phyloP scores from a whole-genome alignment of 1,284 basidiomycete genomes.

The Puccinia triticina region DNA sequence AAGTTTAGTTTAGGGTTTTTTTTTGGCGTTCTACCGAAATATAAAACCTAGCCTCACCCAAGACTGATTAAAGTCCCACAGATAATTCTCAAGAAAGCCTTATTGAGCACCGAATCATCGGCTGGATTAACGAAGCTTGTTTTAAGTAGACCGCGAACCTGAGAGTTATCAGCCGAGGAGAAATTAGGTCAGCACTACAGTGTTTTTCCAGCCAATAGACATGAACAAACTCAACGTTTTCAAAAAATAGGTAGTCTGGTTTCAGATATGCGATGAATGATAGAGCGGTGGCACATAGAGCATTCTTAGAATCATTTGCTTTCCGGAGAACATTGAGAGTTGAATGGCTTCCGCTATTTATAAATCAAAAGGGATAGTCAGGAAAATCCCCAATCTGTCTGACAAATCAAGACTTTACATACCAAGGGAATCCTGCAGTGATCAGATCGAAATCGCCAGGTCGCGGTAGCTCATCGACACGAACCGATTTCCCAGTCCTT shows the following conservation, averaged over 20 bases:
- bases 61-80: constrained; percentile 31
- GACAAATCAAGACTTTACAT: neutral
- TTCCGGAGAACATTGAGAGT: constrained; percentile 36
- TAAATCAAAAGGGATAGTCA: neutral
- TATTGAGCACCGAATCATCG: neutral
- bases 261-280: constrained; percentile 35
- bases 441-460: constrained; percentile 40
- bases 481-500: constrained; percentile 31
- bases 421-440: constrained; percentile 48
- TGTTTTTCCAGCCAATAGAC: neutral
- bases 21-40: too few species aligned
- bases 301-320: constrained; percentile 38
- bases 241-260: constrained; percentile 41
- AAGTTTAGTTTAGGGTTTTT: neutral
- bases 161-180: neutral
- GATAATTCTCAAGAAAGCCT: constrained; percentile 36
- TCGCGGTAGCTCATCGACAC: constrained; percentile 4
- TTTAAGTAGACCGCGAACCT: constrained; percentile 42
- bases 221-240: constrained; percentile 35
- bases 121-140: constrained; percentile 20
- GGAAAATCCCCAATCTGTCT: neutral
- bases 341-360: constrained; percentile 39
- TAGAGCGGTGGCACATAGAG: constrained; percentile 35
- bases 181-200: neutral
- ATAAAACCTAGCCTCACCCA: constrained; percentile 19